These are phyloP conservation scores for Aspergillus intermedius DNA, from an alignment of 2,329 filamentous ascomycete genomes.

Conservation along the genomic window DNA sequence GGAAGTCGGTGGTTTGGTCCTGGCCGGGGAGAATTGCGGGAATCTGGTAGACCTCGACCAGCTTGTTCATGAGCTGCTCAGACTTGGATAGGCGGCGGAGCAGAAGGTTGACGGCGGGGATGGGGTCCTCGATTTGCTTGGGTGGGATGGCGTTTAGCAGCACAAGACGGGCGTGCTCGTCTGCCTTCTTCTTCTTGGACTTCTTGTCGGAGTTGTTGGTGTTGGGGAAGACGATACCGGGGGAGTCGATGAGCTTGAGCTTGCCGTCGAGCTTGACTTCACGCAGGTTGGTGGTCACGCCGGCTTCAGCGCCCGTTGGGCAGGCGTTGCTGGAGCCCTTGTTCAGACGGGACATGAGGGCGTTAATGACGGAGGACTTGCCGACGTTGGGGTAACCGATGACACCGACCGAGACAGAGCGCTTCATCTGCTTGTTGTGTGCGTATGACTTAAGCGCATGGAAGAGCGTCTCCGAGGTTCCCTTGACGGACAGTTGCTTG, in stretches of 20 bases:
- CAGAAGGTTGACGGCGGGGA: constrained; percentile 81
- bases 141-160: constrained; percentile 88
- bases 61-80: constrained; percentile 66
- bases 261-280: constrained; percentile 93
- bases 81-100: constrained; percentile 70
- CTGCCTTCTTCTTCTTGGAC: constrained; percentile 56
- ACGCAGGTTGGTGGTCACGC: constrained; percentile 81
- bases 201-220: constrained; percentile 49
- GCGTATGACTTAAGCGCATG: constrained; percentile 86
- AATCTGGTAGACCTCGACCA: constrained; percentile 77
- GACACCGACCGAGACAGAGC: constrained; percentile 82
- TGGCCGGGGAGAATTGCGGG: constrained; percentile 65
- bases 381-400: constrained; percentile 95
- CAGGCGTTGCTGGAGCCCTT: constrained; percentile 61
- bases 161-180: constrained; percentile 72
- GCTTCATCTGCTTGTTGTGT: constrained; percentile 74
- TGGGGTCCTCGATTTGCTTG: constrained; percentile 86
- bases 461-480: constrained; percentile 77
- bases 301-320: constrained; percentile 83
- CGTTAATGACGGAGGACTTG: constrained; percentile 95
- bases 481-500: constrained; percentile 78
- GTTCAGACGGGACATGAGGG: constrained; percentile 69
- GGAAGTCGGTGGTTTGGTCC: constrained; percentile 80
- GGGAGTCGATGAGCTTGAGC: constrained; percentile 86
- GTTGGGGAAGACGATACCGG: constrained; percentile 88